These are phyloP conservation scores for Rutidosis leptorrhynchoides DNA, from an alignment of 129 eudicot genomes.

Conservation along the genomic window DNA sequence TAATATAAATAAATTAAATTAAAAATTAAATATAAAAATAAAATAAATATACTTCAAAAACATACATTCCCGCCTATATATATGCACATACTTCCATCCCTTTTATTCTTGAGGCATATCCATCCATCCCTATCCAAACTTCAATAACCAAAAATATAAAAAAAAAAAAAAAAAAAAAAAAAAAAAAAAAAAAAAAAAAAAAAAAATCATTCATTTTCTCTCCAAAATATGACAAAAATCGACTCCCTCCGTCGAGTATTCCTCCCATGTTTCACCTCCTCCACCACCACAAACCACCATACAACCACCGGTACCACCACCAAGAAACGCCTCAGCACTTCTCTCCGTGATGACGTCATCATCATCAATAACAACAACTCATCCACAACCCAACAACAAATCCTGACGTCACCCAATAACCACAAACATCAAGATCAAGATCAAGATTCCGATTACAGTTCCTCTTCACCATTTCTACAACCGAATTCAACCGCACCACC, in stretches of 20 bases:
- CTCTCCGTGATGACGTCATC: constrained; percentile 75
- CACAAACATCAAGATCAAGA: constrained; percentile 28
- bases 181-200: no score
- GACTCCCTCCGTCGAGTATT: constrained; percentile 70
- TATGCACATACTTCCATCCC: background rate
- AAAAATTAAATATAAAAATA: background rate
- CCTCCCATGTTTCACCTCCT: constrained; percentile 65
- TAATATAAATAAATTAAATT: background rate
- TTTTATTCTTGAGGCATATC: constrained; percentile 4
- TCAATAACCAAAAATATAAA: constrained; percentile 16
- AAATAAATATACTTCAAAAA: background rate
- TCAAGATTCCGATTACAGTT: constrained; percentile 25
- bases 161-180: no score
- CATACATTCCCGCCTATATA: constrained; percentile 25
- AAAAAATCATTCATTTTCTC: background rate
- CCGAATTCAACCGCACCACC: constrained; percentile 42
- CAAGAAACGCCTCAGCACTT: constrained; percentile 94
- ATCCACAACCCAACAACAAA: background rate
- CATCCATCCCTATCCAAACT: constrained; percentile 15
- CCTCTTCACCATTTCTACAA: constrained; percentile 26
- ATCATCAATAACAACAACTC: constrained; percentile 15
- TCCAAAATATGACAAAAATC: constrained; percentile 56
- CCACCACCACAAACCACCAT: constrained; percentile 39
- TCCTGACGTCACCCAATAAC: background rate
- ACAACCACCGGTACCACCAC: constrained; percentile 35